Base-by-base conservation (phyloP, 139 green algal genomes). In the Dunaliella primolecta region DNA sequence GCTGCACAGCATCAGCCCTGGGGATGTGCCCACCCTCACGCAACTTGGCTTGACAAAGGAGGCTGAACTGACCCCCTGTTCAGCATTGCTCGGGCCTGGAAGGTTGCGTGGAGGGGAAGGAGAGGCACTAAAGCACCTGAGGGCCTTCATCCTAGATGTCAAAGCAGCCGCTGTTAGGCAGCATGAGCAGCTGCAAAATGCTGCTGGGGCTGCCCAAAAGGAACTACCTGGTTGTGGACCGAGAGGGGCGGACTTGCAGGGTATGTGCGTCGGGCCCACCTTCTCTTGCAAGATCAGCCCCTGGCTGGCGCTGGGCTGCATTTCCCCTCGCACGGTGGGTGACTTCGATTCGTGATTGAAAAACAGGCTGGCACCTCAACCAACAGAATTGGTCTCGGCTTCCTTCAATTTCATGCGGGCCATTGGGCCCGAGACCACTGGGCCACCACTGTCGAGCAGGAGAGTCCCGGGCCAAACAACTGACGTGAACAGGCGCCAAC, bases 251-350 rank as follows among this genome's bases (percentile, higher is more conserved):
- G 46, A 15, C 46, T 15, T 64, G 46, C 46, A 64, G 46, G 46
- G 46, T 15, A 15, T 25, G 46, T 64, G 46, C 46, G 15, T 64
- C 82, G 74, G 88, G 81, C 74, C 89, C 78, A 29, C 7, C 83
- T 97, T 97, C 82, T 93, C 90, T 33, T 93, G 89, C 86, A 92
- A 91, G 85, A 95, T 98, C 75, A 95, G 92, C 1, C 94, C 94
- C 34, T 97, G 94, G 94, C 81, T 97, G 57, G 94, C 94, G 20
- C 88, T 95, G 70, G 94, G 94, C 35, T 98, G 94, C 89, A 87
- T 97, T 29, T 97, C 94, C 1, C 93, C 94, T 0, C 88, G 94
- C 31, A 83, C 85, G 33, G 90, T 96, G 87, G 7, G 46, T n/a
- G n/a, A n/a, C n/a, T n/a, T n/a, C n/a, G n/a, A n/a, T n/a, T n/a